phyloP scores from a whole-genome alignment of 2,329 filamentous ascomycete genomes.

The Verruconis gallopava region DNA sequence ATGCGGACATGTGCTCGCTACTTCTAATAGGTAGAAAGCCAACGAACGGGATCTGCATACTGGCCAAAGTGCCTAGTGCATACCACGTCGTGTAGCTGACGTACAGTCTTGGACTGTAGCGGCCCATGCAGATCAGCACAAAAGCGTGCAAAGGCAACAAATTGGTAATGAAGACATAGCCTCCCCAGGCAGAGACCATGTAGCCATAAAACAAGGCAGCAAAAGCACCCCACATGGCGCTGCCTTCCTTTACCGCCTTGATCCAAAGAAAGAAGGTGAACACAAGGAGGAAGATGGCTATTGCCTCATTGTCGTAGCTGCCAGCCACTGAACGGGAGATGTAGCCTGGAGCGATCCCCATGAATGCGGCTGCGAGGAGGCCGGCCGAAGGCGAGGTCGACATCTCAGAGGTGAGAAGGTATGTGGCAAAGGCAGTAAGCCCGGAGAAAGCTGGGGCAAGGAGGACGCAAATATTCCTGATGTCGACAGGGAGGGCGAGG shows the following conservation, averaged over 20 bases:
- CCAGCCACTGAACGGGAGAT: slow-evolving; percentile 96
- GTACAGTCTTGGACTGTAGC: slow-evolving; percentile 87
- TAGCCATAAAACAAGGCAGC: slow-evolving; percentile 97
- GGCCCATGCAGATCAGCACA: slow-evolving; percentile 89
- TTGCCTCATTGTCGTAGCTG: slow-evolving; percentile 98
- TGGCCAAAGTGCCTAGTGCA: slow-evolving; percentile 84
- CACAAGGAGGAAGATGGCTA: slow-evolving; percentile 95
- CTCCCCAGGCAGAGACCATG: slow-evolving; percentile 99
- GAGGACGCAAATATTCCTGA: slow-evolving; percentile 95
- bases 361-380: slow-evolving; percentile 85
- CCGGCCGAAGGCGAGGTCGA: slow-evolving; percentile 88
- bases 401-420: slow-evolving; percentile 96
- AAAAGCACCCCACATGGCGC: slow-evolving; percentile 89
- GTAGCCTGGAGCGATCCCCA: slow-evolving; percentile 95
- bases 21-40: slow-evolving; percentile 93
- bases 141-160: slow-evolving; percentile 88
- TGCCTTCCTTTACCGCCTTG: slow-evolving; percentile 92
- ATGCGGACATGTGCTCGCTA: slow-evolving; percentile 95
- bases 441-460: slow-evolving; percentile 91
- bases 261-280: slow-evolving; percentile 99
- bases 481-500: slow-evolving; percentile 86
- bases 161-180: slow-evolving; percentile 99
- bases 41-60: slow-evolving; percentile 99
- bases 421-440: slow-evolving; percentile 81
- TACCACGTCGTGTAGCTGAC: slow-evolving; percentile 99